Base-by-base conservation (phyloP, 345 rosid species). In the Gossypioides kirkii region DNA sequence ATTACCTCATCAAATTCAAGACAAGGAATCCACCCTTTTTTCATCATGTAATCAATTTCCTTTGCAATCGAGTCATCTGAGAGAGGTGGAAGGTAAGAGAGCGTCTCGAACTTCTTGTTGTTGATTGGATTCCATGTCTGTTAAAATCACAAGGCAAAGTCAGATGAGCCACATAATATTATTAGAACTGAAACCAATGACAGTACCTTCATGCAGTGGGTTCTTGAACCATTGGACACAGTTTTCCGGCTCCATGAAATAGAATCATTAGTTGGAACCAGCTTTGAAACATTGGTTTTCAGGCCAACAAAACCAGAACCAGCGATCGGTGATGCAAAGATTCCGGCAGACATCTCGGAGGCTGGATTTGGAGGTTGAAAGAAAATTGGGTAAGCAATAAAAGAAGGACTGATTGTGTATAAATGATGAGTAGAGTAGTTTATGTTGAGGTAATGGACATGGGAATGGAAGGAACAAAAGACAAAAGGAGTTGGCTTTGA, bases 41-140 rank as follows among this genome's bases (percentile, higher is more conserved):
- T 78, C n/a, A 88, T 71, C 85, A 85, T 88, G 87, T 85, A 90
- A 14, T 86, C 91, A 36, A 88, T 66, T 85, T 88, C 86, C 80
- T 74, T 90, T 0, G 88, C 84, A 56, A 85, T 64, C 2, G 87
- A 84, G 5, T 83, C 87, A 26, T 80, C 78, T 2, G 90, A 74
- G 2, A 80, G 83, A 10, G 87, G 87, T 41, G 84, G 86, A 16
- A 86, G 79, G 80, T 88, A 88, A 7, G 92, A 86, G 18, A 88
- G 77, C 5, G 88, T 82, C 75, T 80, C 90, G 36, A 73, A 84
- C 83, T 86, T 88, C 85, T 80, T 84, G 85, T 86, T 84, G 38
- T 84, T 32, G 71, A 88, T 77, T 14, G 95, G 92, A 43, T 82
- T 88, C 95, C 95, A 88, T 69, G 88, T 84, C 95, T 90, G 70